These are phyloP conservation scores for Boletus vermiculosoides DNA, from an alignment of 768 basidiomycete genomes.

Conservation along the genomic window DNA sequence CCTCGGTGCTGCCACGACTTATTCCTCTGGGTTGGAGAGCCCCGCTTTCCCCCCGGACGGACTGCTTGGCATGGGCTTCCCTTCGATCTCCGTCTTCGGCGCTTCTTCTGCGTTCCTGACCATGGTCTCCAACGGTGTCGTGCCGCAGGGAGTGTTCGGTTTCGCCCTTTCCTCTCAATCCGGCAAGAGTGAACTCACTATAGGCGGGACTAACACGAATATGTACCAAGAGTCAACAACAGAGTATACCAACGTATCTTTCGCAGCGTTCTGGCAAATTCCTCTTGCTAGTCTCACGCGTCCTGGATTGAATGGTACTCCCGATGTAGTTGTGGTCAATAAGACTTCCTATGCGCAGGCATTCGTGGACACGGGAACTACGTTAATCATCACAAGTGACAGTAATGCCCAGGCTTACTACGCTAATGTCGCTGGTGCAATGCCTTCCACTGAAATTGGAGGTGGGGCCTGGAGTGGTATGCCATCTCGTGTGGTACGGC, in stretches of 20 bases:
- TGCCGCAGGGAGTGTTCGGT: slow-evolving; percentile 42
- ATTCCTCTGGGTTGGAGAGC: slow-evolving; percentile 32
- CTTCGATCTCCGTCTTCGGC: slow-evolving; percentile 35
- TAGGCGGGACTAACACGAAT: slow-evolving; percentile 51
- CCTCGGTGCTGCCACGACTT: slow-evolving; percentile 43
- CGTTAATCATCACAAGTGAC: slow-evolving; percentile 29
- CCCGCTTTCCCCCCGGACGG: slow-evolving; percentile 38
- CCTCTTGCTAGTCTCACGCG: slow-evolving; percentile 29
- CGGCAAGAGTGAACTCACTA: slow-evolving; percentile 48
- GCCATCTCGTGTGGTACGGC: background rate
- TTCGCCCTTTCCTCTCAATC: slow-evolving; percentile 44
- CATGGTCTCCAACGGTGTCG: slow-evolving; percentile 37
- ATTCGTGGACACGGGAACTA: slow-evolving; percentile 37
- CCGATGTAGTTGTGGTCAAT: slow-evolving; percentile 27
- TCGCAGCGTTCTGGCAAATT: slow-evolving; percentile 39
- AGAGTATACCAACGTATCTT: slow-evolving; percentile 36
- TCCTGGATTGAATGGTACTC: slow-evolving; percentile 17
- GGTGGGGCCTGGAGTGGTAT: slow-evolving; percentile 38
- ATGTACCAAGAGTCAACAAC: slow-evolving; percentile 45
- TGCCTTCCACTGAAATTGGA: slow-evolving; percentile 24
- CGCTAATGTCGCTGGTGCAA: slow-evolving; percentile 30
- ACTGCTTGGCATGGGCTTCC: slow-evolving; percentile 44
- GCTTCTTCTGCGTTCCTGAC: slow-evolving; percentile 45
- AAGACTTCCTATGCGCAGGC: slow-evolving; percentile 23
- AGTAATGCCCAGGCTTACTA: slow-evolving; percentile 29